Percentiles rank a stretch among this genome's conserved stretches.
Evolutionary conservation across 2,329 filamentous ascomycete genomes (phyloP).

Genomic region (Penicillium frequentans): DNA sequence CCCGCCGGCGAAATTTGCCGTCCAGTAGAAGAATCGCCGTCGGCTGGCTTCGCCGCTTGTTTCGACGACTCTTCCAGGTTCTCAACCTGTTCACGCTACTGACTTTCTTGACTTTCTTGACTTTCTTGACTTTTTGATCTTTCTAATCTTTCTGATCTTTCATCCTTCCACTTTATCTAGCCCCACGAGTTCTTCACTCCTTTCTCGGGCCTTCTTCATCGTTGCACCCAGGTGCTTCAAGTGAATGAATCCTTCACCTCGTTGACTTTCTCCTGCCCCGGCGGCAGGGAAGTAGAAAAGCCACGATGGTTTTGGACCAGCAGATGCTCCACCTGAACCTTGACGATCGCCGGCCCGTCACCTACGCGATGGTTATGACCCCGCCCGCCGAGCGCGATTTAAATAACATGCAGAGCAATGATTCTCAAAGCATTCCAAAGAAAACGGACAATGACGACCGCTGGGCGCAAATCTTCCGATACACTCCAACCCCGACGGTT

Average conservation of each 20-base stretch:
- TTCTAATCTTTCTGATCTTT: neutral
- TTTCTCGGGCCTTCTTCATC: neutral
- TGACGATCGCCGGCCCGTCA: constrained; percentile 18
- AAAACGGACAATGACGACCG: neutral
- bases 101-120: neutral
- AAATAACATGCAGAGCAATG: neutral
- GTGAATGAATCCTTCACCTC: neutral
- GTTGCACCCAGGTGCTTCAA: neutral
- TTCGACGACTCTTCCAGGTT: neutral
- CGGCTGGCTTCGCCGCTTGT: neutral
- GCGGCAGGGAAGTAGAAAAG: constrained; percentile 2
- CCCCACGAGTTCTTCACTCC: no score
- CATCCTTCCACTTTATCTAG: neutral
- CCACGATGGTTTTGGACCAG: constrained; percentile 21
- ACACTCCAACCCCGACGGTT: constrained; percentile 39
- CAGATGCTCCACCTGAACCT: constrained; percentile 25
- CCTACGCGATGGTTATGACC: constrained; percentile 20
- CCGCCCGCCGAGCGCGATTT: constrained; percentile 24
- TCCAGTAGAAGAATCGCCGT: constrained; percentile 8
- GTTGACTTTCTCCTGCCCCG: constrained; percentile 2
- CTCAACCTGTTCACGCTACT: neutral
- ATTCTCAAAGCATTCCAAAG: neutral
- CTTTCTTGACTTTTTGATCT: neutral
- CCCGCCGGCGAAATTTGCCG: constrained; percentile 16
- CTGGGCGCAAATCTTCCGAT: constrained; percentile 28